Base-by-base conservation (phyloP, 805 yeast genomes). In the Ogataea allantospora region DNA sequence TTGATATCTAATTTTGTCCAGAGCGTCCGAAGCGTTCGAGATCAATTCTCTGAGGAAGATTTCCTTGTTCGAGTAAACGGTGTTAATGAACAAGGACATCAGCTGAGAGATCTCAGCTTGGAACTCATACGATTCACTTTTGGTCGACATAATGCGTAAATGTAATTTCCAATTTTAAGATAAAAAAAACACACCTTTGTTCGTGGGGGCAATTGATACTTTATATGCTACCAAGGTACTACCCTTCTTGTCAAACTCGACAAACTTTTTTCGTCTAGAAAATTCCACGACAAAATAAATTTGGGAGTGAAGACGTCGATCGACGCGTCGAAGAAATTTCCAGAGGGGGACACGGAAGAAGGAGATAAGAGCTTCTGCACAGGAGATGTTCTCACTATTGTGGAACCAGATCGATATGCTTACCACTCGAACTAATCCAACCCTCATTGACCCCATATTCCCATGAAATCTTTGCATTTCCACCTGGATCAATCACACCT, bases 81-180 rank as follows among this genome's bases (percentile, higher is more conserved):
- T 93, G 88, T 93, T 93, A 75, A 93, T 93, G 88, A 93, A 88
- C 79, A 93, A 82, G 70, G 97, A 88, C 98, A 93, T 84, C 81
- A 93, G 79, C 95, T 93, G 99, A 83, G 98, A 88, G 72, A 93
- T 93, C 88, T 93, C 99, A 80, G 99, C 99, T 72, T 95, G 96
- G 73, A 93, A 93, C 77, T 91, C 98, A 67, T 78, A 87, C 43
- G 95, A 83, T 77, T 85, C 95, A 63, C 79, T 45, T 45, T 71
- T 73, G 17, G 57, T 38, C 40, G 57, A 53, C 62, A 58, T 58
- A 27, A 41, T 54, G 35, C 33, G 18, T 32, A 23, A 24, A 11
- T 36, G 40, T 30, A 25, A 32, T 26, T 36, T 36, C 38, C 35
- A 33, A 25, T 32, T 14, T 33, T 28, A 12, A 14, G 27, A 25